Conservation (phyloP, 208 protist genomes). For the Acanthamoeba lugdunensis region DNA sequence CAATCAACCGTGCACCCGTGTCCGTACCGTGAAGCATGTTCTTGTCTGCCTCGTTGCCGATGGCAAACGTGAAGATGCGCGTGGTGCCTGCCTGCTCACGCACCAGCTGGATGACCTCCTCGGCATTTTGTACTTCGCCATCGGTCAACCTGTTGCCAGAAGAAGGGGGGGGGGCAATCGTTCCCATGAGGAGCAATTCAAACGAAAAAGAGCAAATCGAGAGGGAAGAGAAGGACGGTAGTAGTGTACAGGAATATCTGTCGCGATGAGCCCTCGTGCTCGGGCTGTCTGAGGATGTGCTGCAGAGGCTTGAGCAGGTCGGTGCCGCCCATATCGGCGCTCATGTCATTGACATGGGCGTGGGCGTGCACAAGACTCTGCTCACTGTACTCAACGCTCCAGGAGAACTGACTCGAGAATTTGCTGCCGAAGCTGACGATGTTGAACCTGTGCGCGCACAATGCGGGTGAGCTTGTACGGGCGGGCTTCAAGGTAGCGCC, state of each 20-base stretch:
- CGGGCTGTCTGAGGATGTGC: neutral
- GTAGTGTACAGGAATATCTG: conserved; percentile 57
- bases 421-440: conserved; percentile 78
- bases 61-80: conserved; percentile 27
- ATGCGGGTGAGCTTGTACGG: neutral
- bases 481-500: neutral
- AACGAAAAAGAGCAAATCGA: too few relatives aligned
- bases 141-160: neutral
- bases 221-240: too few relatives aligned
- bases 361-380: conserved; percentile 16
- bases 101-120: neutral
- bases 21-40: conserved; percentile 3
- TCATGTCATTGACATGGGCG: conserved; percentile 40
- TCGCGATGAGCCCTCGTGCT: conserved; percentile 57
- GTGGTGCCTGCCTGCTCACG: neutral
- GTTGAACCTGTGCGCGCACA: neutral
- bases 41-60: neutral
- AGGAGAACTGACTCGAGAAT: conserved; percentile 55
- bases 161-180: neutral
- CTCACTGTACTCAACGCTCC: conserved; percentile 53
- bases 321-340: conserved; percentile 79
- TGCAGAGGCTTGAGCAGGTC: conserved; percentile 76
- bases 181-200: too few relatives aligned
- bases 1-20: too few relatives aligned
- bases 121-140: conserved; percentile 3